Evolutionary conservation across 257 asterid genomes (phyloP).

Genomic region (Solanum habrochaites): DNA sequence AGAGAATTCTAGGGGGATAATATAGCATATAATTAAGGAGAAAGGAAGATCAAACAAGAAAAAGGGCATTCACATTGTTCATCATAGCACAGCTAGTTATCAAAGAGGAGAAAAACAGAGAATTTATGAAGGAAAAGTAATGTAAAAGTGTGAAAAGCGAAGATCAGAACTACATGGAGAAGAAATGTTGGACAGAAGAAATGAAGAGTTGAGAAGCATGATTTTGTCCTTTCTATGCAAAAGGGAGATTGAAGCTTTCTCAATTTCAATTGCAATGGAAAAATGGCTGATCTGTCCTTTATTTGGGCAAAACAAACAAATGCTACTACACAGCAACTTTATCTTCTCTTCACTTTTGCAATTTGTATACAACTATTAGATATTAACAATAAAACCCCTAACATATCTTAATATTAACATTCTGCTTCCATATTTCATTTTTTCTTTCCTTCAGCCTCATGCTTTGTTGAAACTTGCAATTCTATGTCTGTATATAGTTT

Average conservation of each 20-base stretch:
- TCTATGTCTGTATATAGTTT: not conserved
- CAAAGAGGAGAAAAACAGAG: not conserved
- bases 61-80: not conserved
- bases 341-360: not conserved
- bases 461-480: no score
- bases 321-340: not conserved
- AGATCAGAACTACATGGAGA: constrained; percentile 18
- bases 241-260: constrained; percentile 6
- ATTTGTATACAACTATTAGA: not conserved
- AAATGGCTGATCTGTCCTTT: not conserved
- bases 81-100: not conserved
- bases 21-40: not conserved
- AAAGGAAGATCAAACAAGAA: not conserved
- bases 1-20: not conserved
- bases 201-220: constrained; percentile 32
- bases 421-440: not conserved
- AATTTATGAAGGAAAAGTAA: not conserved
- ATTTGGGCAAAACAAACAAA: not conserved
- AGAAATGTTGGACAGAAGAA: not conserved
- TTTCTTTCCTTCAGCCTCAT: not conserved
- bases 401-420: not conserved
- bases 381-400: not conserved
- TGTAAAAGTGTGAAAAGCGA: not conserved
- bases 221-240: not conserved
- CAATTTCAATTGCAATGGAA: not conserved